Base-by-base conservation (phyloP, 371 early-diverging fungal genomes). In the Parasitella parasitica region DNA sequence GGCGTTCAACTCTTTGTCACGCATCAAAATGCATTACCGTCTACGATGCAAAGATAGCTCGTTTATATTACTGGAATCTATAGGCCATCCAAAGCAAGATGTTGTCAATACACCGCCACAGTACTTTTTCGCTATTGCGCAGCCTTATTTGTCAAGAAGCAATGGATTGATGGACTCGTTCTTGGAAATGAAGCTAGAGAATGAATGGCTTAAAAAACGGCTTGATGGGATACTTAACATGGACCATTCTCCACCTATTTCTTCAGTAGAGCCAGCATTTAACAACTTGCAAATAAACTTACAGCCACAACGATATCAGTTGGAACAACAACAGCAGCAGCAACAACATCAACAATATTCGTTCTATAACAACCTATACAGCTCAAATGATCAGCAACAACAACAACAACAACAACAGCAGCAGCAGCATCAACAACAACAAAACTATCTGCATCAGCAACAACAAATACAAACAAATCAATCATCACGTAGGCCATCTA, bases 171-270 rank as follows among this genome's bases (percentile, higher is more conserved):
- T 82, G 6, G 83, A 80, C 65, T 69, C 71, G 2, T 76, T 80
- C 36, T 51, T 77, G 16, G 80, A 82, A 30, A 61, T 80, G 12
- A 76, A 73, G 53, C 62, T 72, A 30, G 82, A 82, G 57, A 80
- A 82, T 39, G 77, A 77, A 46, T 59, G 67, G 54, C 52, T 82
- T 7, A 64, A 61, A 30, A 54, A 73, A 13, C 65, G 69, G 27
- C 54, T 78, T 12, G 48, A 65, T 39, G 66, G 68, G 18, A 12
- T 57, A 24, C 1, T 57, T n/a, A 41, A 3, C 26, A 24, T 49
- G 28, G 2, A 13, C 26, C 28, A n/a, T 49, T 28, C 49, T 3
- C 28, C 49, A 49, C 49, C 49, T 13, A 49, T 41, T 41, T 41
- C 41, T 20, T 16, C 41, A 18, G 41, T 41, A 41, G 41, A 41